Evolutionary conservation across 2,329 filamentous ascomycete species (phyloP).

Genomic region (Beauveria medogensis): DNA sequence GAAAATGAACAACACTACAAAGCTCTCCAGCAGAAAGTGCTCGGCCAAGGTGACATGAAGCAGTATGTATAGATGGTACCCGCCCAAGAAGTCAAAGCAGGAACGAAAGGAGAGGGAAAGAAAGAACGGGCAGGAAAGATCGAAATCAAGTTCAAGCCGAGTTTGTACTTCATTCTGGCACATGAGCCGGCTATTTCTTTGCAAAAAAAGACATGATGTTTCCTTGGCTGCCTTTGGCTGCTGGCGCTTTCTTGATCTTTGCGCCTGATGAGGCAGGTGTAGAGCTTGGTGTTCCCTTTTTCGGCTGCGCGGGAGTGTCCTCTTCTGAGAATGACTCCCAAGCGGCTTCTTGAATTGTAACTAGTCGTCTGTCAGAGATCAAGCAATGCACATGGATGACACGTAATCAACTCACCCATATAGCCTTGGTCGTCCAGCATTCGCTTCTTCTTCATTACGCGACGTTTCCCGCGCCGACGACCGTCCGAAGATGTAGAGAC

Average conservation of each 20-base stretch:
- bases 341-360: conserved; percentile 72
- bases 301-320: conserved; percentile 49
- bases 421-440: conserved; percentile 85
- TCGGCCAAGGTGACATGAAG: not conserved
- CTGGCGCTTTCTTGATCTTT: conserved; percentile 45
- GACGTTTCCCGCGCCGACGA: conserved; percentile 65
- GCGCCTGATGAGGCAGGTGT: conserved; percentile 37
- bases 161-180: not conserved
- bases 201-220: conserved; percentile 90
- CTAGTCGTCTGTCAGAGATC: conserved; percentile 34
- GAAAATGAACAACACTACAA: conserved; percentile 21
- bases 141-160: not conserved
- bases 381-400: too few relatives aligned
- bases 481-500: conserved; percentile 48
- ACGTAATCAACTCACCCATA: conserved; percentile 51
- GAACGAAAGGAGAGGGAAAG: not conserved
- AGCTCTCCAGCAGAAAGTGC: conserved; percentile 2
- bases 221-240: conserved; percentile 57
- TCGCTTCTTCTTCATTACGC: conserved; percentile 81
- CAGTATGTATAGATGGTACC: not conserved
- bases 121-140: not conserved
- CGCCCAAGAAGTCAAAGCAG: not conserved
- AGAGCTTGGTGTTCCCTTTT: conserved; percentile 43
- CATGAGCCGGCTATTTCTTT: conserved; percentile 53
- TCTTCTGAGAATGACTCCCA: conserved; percentile 97